Percentiles rank a stretch among this genome's conserved stretches.
Evolutionary conservation across 139 green algal species (phyloP).

Genomic region (Auxenochlorella pyrenoidosa): DNA sequence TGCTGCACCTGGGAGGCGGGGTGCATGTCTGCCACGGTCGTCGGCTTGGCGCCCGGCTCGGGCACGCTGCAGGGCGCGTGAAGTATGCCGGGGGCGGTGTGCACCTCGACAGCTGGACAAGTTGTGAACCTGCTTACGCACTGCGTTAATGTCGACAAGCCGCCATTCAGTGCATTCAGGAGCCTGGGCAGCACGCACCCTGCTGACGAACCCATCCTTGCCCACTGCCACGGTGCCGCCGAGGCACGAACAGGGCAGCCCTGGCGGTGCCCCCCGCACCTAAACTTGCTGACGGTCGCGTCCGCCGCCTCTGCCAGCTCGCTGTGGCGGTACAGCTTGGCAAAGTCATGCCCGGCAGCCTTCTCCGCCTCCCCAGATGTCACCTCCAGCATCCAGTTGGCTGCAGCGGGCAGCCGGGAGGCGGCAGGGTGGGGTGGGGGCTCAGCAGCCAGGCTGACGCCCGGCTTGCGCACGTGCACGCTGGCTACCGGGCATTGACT

Average conservation of each 20-base stretch:
- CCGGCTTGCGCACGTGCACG: too few species aligned
- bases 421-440: too few species aligned
- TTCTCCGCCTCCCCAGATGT: background rate
- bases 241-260: too few species aligned
- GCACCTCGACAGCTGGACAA: too few species aligned
- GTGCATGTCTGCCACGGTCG: constrained; percentile 16
- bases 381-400: constrained; percentile 60
- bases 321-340: constrained; percentile 34
- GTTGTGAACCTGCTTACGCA: too few species aligned
- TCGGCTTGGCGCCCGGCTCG: background rate
- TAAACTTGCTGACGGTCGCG: background rate
- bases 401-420: background rate
- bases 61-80: background rate
- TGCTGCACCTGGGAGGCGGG: background rate
- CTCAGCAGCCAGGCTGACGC: too few species aligned
- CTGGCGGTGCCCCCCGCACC: too few species aligned
- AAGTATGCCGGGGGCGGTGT: background rate
- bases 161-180: too few species aligned
- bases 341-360: constrained; percentile 37
- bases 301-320: constrained; percentile 18
- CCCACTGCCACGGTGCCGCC: too few species aligned
- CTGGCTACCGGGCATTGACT: too few species aligned
- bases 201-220: too few species aligned
- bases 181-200: background rate
- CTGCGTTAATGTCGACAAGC: too few species aligned